Percentiles rank a stretch among this genome's conserved stretches.
Conservation (phyloP, 257 asterid genomes). For the Rauvolfia tetraphylla region DNA sequence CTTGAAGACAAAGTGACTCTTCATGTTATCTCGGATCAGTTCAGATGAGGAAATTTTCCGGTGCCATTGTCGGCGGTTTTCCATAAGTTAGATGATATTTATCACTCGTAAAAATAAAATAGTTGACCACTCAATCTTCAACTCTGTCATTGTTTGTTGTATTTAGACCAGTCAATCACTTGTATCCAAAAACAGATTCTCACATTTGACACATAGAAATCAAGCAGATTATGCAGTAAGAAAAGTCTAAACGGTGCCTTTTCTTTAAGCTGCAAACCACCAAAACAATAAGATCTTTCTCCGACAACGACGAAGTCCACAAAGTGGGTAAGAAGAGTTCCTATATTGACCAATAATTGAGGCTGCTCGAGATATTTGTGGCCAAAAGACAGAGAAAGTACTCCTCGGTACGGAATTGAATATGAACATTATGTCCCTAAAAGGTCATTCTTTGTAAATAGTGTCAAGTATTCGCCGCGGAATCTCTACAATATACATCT, state of each 20-base stretch:
- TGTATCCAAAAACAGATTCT: background rate
- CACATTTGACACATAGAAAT: constrained; percentile 2
- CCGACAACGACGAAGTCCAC: background rate
- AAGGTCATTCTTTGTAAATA: background rate
- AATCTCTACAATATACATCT: no score
- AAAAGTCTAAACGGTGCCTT: background rate
- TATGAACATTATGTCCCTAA: no score
- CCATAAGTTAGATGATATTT: no score
- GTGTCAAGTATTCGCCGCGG: background rate
- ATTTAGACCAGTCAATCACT: background rate
- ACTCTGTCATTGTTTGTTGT: background rate
- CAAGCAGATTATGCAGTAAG: background rate
- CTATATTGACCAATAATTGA: background rate
- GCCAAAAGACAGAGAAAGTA: background rate
- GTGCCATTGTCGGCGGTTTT: no score
- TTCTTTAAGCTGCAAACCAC: background rate
- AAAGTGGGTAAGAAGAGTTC: background rate
- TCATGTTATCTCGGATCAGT: background rate
- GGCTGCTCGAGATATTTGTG: background rate
- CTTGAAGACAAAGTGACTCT: background rate
- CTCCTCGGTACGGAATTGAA: no score
- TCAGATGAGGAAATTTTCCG: no score
- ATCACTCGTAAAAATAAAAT: no score
- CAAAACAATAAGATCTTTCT: background rate
- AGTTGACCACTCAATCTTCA: background rate